Base-by-base conservation (phyloP, 805 yeast species). In the Pichia californica region DNA sequence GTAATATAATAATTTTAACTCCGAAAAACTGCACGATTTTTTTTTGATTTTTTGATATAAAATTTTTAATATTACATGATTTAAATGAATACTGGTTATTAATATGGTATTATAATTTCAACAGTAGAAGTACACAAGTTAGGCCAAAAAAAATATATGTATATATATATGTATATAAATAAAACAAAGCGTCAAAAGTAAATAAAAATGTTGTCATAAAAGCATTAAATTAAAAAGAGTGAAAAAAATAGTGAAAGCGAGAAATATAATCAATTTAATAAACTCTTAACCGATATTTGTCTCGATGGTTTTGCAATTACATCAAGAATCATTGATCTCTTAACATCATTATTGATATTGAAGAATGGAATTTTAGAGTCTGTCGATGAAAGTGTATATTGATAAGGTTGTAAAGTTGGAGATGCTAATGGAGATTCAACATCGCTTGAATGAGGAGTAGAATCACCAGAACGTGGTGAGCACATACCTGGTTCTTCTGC, bases 381-480 rank as follows among this genome's bases (percentile, higher is more conserved):
- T 11, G 16, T 16, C 3, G 21, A 25, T 18, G 36, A 29, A 7
- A 32, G 21, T 11, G 36, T 31, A 25, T 46, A 34, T 34, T 45
- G 40, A 27, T 34, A 46, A 14, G 58, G 54, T n/a, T 31, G 38
- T 20, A 59, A 34, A 28, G 40, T 45, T 25, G 64, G 64, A 7
- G 64, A 59, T 3, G 54, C 41, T 13, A 59, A 41, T 30, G 64
- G 64, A 9, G 63, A 58, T 20, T 53, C 49, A 18, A 25, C 30
- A 21, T 52, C 52, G 23, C 40, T 37, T 13, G 27, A 19, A 20
- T 37, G 20, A 18, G 33, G 33, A 27, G 45, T 31, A 11, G 49
- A 41, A 27, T 46, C 47, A 20, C 45, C 21, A 11, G 40, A 37
- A 15, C 16, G 31, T 18, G 52, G 49, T 9, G 52, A 49, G n/a